Evolutionary conservation across 208 protist species (phyloP).

Genomic region (Hexamita inflata): DNA sequence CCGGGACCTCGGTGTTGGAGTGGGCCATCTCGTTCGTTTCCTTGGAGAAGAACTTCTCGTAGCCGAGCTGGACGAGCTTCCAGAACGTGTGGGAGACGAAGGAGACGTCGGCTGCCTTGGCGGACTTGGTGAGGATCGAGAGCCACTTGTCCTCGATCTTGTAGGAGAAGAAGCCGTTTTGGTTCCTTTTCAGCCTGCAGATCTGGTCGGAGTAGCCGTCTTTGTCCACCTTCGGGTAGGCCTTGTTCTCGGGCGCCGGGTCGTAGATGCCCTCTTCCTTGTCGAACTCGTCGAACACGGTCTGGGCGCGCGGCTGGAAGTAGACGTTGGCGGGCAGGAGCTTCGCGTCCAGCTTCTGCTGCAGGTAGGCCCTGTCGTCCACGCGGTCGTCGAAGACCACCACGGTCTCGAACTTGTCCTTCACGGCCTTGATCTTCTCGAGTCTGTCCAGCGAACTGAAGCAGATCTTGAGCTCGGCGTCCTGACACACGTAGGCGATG

Average conservation of each 20-base stretch:
- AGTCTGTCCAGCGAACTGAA: slow-evolving; percentile 3
- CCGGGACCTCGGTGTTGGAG: background rate
- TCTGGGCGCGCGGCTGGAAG: background rate
- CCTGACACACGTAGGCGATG: background rate
- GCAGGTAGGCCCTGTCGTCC: background rate
- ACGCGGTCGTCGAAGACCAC: slow-evolving; percentile 9
- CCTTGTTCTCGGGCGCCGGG: too few relatives aligned
- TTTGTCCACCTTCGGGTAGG: too few relatives aligned
- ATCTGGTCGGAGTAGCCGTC: too few relatives aligned
- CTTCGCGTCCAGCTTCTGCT: too few relatives aligned
- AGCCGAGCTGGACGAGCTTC: background rate
- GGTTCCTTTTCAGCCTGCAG: too few relatives aligned
- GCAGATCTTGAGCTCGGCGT: background rate
- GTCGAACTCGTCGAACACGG: background rate
- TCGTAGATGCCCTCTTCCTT: background rate
- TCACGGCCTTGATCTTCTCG: background rate
- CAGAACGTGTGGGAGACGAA: background rate
- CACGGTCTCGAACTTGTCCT: background rate
- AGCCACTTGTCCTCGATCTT: too few relatives aligned
- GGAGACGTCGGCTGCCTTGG: background rate
- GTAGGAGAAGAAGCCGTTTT: too few relatives aligned
- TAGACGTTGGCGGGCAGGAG: background rate
- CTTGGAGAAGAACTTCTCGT: background rate
- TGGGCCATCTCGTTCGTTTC: background rate
- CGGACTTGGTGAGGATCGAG: background rate